Conservation (phyloP, 148 eudicot genomes). For the Gaultheria prostrata region DNA sequence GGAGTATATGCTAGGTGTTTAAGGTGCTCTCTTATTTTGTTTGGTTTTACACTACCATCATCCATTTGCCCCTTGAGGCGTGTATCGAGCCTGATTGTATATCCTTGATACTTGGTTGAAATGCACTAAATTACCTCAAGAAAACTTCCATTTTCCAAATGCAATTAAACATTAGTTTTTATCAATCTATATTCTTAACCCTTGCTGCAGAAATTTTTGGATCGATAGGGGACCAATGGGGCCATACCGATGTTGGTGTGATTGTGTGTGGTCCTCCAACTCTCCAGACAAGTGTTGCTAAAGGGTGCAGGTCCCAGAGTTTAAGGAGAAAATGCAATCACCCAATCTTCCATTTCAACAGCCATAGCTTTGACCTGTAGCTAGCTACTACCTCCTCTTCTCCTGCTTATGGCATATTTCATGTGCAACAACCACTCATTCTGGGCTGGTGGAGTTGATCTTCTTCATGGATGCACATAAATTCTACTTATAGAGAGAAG, state of each 20-base stretch:
- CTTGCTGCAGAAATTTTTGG: constrained; percentile 61
- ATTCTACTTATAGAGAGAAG: neutral
- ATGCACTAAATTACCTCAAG: no score
- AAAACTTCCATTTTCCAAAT: neutral
- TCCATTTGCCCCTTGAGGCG: neutral
- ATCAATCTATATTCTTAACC: neutral
- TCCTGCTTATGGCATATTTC: neutral
- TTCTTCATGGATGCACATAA: constrained; percentile 3
- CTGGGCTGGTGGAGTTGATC: neutral
- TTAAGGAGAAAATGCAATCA: constrained; percentile 42
- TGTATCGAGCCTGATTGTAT: neutral
- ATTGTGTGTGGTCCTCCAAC: constrained; percentile 82
- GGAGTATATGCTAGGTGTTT: neutral
- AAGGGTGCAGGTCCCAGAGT: constrained; percentile 62
- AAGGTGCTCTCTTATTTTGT: neutral
- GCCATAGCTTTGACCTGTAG: constrained; percentile 80
- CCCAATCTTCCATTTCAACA: constrained; percentile 78
- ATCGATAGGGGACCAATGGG: constrained; percentile 50
- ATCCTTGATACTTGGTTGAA: neutral
- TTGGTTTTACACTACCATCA: neutral
- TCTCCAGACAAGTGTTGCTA: constrained; percentile 72
- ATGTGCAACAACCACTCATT: neutral
- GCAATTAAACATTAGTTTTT: neutral
- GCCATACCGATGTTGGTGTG: constrained; percentile 73
- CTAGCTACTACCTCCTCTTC: neutral